phyloP scores from a whole-genome alignment of 1,139 yeast species.

The Lodderomyces jiufengensis region DNA sequence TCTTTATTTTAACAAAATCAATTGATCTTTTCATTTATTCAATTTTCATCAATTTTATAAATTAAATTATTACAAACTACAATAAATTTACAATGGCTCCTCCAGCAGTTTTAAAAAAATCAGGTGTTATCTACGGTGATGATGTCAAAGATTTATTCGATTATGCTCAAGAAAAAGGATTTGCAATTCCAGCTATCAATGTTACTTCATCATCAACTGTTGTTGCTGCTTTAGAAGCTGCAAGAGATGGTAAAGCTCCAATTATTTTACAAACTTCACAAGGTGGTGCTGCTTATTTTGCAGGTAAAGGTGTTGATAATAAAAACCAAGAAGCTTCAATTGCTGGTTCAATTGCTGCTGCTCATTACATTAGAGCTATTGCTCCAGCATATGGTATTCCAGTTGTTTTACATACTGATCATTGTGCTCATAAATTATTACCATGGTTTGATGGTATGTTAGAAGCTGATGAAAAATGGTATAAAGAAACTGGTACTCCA shows the following conservation, averaged over 20 bases:
- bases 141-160: constrained; percentile 91
- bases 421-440: constrained; percentile 96
- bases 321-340: constrained; percentile 90
- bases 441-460: constrained; percentile 99
- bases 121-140: constrained; percentile 99
- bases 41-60: constrained; percentile 3
- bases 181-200: constrained; percentile 98
- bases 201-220: constrained; percentile 97
- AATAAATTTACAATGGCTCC: constrained; percentile 29
- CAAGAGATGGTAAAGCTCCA: constrained; percentile 94
- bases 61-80: too few relatives aligned
- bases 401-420: constrained; percentile 96
- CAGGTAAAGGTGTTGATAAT: constrained; percentile 98
- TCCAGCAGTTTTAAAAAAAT: constrained; percentile 71
- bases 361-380: constrained; percentile 93
- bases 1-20: constrained; percentile 1
- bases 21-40: constrained; percentile 3
- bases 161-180: constrained; percentile 89
- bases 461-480: constrained; percentile 93
- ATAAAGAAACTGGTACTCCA: constrained; percentile 83
- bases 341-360: constrained; percentile 96
- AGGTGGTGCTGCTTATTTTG: constrained; percentile 99
- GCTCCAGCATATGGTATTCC: constrained; percentile 98
- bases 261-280: constrained; percentile 95
- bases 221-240: constrained; percentile 96